Percentiles rank a stretch among this genome's conserved stretches.
Conservation (phyloP, 2,329 filamentous ascomycete genomes). For the Talaromyces funiculosus region DNA sequence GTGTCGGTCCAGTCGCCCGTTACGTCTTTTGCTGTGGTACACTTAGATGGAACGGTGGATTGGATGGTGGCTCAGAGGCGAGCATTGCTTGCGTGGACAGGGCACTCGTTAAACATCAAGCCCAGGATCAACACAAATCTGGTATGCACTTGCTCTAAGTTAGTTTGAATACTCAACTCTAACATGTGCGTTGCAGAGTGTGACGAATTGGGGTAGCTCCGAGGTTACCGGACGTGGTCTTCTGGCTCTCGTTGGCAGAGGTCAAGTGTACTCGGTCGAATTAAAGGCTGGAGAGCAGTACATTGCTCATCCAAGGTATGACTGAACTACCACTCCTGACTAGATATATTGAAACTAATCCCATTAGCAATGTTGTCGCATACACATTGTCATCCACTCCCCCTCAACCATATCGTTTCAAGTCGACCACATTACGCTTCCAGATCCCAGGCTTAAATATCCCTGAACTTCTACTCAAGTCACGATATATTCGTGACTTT, state of each 20-base stretch:
- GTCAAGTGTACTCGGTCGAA: slow-evolving; percentile 81
- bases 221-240: slow-evolving; percentile 82
- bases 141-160: slow-evolving; percentile 35
- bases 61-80: slow-evolving; percentile 89
- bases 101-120: slow-evolving; percentile 71
- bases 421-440: slow-evolving; percentile 65
- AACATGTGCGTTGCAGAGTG: slow-evolving; percentile 40
- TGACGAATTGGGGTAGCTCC: slow-evolving; percentile 89
- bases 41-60: slow-evolving; percentile 88
- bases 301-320: slow-evolving; percentile 70
- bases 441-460: slow-evolving; percentile 68
- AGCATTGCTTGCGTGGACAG: slow-evolving; percentile 93
- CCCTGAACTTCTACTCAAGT: slow-evolving; percentile 59
- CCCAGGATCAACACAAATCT: slow-evolving; percentile 70
- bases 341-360: neutral
- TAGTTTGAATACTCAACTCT: neutral
- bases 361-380: slow-evolving; percentile 71
- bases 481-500: slow-evolving; percentile 68
- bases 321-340: neutral
- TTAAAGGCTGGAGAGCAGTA: slow-evolving; percentile 82
- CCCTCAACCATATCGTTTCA: slow-evolving; percentile 82
- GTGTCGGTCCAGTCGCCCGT: slow-evolving; percentile 81
- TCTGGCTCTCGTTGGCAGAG: slow-evolving; percentile 75
- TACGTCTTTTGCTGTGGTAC: slow-evolving; percentile 80
- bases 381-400: slow-evolving; percentile 71